Evolutionary conservation across 805 yeast species (phyloP).

Genomic region (Hanseniaspora hatyaiensis): DNA sequence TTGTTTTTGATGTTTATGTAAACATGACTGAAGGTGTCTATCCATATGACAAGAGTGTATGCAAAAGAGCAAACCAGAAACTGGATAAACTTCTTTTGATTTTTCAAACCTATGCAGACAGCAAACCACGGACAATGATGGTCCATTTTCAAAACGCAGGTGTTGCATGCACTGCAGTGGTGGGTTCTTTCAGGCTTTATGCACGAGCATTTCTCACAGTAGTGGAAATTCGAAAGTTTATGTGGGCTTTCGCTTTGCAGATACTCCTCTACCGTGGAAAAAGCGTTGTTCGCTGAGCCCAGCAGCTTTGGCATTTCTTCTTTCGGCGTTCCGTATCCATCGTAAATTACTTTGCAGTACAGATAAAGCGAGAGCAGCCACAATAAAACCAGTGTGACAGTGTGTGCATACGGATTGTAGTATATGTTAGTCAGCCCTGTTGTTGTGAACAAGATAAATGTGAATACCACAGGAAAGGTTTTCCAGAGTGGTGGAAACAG

Average conservation of each 20-base stretch:
- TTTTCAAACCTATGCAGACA: constrained; percentile 68
- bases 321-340: constrained; percentile 7
- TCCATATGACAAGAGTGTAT: constrained; percentile 36
- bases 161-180: constrained; percentile 65
- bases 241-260: not conserved
- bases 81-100: constrained; percentile 71
- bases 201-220: not conserved
- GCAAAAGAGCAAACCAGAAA: constrained; percentile 46
- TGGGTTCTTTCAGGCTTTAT: constrained; percentile 79
- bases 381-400: not conserved
- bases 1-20: not conserved
- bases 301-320: not conserved
- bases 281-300: not conserved
- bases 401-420: constrained; percentile 2
- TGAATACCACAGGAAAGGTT: not conserved
- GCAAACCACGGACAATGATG: constrained; percentile 96
- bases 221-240: constrained; percentile 2
- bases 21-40: constrained; percentile 6
- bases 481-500: constrained; percentile 5
- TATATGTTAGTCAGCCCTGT: not conserved
- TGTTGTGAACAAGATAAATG: not conserved
- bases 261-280: not conserved
- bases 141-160: constrained; percentile 75
- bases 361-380: not conserved
- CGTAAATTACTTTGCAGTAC: constrained; percentile 2